Evolutionary conservation across 225 moss, liverwort and hornwort genomes (phyloP), one percentile per base, ranked within the genome.

Genomic region (Sphagnum tenellum): DNA sequence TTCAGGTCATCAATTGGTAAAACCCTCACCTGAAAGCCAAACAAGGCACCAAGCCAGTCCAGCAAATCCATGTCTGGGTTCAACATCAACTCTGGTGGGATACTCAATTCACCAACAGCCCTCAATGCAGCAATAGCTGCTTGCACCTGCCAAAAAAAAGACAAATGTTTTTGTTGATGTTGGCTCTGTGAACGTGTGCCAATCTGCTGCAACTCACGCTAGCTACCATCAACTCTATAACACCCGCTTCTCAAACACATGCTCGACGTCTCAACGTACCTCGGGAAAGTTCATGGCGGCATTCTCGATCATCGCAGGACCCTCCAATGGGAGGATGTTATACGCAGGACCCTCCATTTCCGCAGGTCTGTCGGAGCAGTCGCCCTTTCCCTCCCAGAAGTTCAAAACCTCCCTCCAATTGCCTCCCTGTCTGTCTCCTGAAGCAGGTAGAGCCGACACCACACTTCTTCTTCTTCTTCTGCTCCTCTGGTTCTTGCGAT

Each of bases 1-100:
- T 29, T 29, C 29, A 29, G 29, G 29, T 29, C 29, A 29, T 29
- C 29, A 29, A 29, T 29, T 29, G 29, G 29, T 29, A 29, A 29
- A 29, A 29, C 29, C 48, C 61, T 47, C 70, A 94, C 94, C 94
- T 95, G 95, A 63, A 99, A 99, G 48, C 98, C 93, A 78, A 99
- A 93, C 75, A 81, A 89, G 68, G 68, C 70, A 60, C 93, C 90
- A 55, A 99, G 88, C 98, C 98, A 99, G 77, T 99, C 98, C 73
- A 99, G 61, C 65, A 99, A 58, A 72, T 88, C 90, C 79, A 77
- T 82, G 47, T 67, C 76, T 9, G 44, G 2, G 57, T 50, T 72
- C 90, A 86, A 90, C 71, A 77, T 75, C 55, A 63, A 66, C 50
- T 67, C 68, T 3, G 78, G 62, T 60, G 93, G 89, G 59, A 46